Evolutionary conservation across 2,329 filamentous ascomycete genomes (phyloP), one percentile per base, ranked within the genome.

Genomic region (Fusarium guadeloupense): DNA sequence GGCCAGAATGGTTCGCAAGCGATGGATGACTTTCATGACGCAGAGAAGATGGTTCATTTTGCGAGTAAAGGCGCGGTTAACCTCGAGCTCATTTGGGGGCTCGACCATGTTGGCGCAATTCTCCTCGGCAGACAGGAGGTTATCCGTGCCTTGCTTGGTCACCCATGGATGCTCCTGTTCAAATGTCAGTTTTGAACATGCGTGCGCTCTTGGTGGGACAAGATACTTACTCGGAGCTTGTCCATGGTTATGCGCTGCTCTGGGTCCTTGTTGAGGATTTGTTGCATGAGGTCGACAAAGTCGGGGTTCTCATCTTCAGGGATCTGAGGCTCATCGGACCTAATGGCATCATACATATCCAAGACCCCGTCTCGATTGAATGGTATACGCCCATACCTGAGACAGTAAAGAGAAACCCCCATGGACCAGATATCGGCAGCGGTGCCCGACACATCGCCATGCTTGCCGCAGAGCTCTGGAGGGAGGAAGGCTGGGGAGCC

Each of bases 371-470:
- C 80, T 51, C 89, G 85, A 69, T 93, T 89, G 71, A 98, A 99
- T 0, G 95, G 95, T 59, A 99, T 89, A 43, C 81, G 83, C 26
- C 95, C 95, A 70, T 96, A 98, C 58, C 90, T 88, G 33, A 99
- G 82, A 74, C 95, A 99, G 74, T 94, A 98, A 3, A 99, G 80
- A 2, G 93, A 96, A 9, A 97, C 89, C 7, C 95, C 95, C 94
- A 98, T 98, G 4, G 94, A 96, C 95, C 95, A 99, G 48, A 99
- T 93, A 75, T 99, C 95, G 5, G 92, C 92, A 5, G 94, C 93
- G 68, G 87, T 90, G 10, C 95, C 95, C 4, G 91, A 94, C 2
- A 98, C 89, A 64, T 93, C 89, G 1, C 91, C 92, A 72, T 97
- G 94, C 69, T 86, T 93, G 8, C 88, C 88, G 71, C 95, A 99